phyloP scores from a whole-genome alignment of 2,329 filamentous ascomycete genomes.

The Ilyonectria sp. region DNA sequence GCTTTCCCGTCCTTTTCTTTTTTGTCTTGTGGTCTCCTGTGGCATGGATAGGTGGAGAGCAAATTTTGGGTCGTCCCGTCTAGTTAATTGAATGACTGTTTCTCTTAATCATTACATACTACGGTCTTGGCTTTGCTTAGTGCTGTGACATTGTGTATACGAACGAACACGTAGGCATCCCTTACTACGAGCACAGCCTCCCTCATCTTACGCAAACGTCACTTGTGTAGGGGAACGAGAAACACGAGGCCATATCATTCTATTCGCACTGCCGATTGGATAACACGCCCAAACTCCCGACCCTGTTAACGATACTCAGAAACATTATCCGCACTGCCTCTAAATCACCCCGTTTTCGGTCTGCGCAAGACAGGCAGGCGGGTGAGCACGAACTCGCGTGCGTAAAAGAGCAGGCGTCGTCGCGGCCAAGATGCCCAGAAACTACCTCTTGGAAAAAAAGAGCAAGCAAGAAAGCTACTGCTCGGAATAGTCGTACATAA shows the following conservation, averaged over 20 bases:
- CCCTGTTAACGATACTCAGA: constrained; percentile 42
- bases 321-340: constrained; percentile 29
- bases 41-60: constrained; percentile 18
- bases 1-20: constrained; percentile 13
- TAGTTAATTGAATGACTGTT: constrained; percentile 28
- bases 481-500: constrained; percentile 39
- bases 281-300: constrained; percentile 46
- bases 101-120: neutral
- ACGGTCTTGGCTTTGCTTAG: neutral
- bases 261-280: constrained; percentile 39
- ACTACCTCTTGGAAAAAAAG: constrained; percentile 29
- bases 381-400: constrained; percentile 16
- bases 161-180: neutral
- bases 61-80: constrained; percentile 14
- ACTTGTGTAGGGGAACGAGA: neutral
- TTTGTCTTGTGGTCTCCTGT: constrained; percentile 18
- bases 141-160: neutral
- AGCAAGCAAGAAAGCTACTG: constrained; percentile 18
- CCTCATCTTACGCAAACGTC: neutral
- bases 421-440: constrained; percentile 22
- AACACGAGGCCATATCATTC: constrained; percentile 39
- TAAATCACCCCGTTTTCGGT: constrained; percentile 30
- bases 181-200: neutral
- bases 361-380: constrained; percentile 20
- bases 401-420: constrained; percentile 16